Conservation (phyloP, 805 yeast species). For the Geotrichum ghanense region DNA sequence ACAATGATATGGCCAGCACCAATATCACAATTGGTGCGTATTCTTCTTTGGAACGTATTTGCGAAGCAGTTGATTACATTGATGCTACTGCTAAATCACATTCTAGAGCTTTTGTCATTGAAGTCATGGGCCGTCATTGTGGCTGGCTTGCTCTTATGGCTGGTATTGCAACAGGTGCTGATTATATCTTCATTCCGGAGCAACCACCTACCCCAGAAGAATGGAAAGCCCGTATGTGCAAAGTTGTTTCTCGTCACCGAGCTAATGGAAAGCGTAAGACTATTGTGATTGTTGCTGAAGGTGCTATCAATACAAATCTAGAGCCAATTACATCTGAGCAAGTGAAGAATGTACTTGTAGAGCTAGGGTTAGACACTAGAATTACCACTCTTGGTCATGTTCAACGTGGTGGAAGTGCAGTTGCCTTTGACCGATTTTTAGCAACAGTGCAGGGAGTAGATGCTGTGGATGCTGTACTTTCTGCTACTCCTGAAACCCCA, state of each 20-base stretch:
- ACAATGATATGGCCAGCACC: slow-evolving; percentile 95
- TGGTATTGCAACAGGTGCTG: slow-evolving; percentile 94
- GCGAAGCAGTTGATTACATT: slow-evolving; percentile 90
- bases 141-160: slow-evolving; percentile 99
- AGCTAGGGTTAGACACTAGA: slow-evolving; percentile 85
- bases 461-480: slow-evolving; percentile 87
- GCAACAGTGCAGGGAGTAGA: slow-evolving; percentile 97
- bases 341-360: slow-evolving; percentile 73
- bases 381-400: slow-evolving; percentile 95
- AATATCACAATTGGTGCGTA: slow-evolving; percentile 96
- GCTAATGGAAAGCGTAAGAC: slow-evolving; percentile 84
- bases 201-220: slow-evolving; percentile 63
- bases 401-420: slow-evolving; percentile 98
- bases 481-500: slow-evolving; percentile 79
- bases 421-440: slow-evolving; percentile 81
- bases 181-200: slow-evolving; percentile 89
- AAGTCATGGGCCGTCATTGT: slow-evolving; percentile 99
- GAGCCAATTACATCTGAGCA: slow-evolving; percentile 68
- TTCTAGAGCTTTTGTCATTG: slow-evolving; percentile 93
- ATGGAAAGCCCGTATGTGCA: slow-evolving; percentile 76
- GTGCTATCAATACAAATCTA: slow-evolving; percentile 78
- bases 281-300: slow-evolving; percentile 95
- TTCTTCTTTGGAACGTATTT: slow-evolving; percentile 85
- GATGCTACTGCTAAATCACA: slow-evolving; percentile 98
- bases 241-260: slow-evolving; percentile 70